Conservation (phyloP, 805 yeast genomes). For the Yamadazyma takamatsuzukensis region DNA sequence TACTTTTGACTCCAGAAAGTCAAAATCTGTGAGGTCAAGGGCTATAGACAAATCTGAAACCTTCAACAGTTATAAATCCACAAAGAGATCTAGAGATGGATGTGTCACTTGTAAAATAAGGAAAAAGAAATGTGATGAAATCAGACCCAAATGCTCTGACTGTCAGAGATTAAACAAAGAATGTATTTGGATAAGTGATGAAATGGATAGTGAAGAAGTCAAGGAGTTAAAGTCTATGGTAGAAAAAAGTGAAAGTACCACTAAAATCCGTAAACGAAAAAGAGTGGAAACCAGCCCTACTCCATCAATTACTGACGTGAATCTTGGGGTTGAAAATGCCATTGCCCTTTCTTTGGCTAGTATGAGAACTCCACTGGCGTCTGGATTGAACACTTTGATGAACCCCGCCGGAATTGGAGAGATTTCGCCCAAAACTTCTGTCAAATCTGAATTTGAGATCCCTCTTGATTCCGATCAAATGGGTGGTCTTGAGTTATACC, state of each 20-base stretch:
- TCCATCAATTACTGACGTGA: background rate
- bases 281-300: slow-evolving; percentile 6
- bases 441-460: no score
- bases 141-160: slow-evolving; percentile 48
- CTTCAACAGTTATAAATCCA: slow-evolving; percentile 1
- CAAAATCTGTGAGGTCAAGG: background rate
- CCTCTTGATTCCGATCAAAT: no score
- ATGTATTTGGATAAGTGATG: slow-evolving; percentile 46
- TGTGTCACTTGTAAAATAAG: slow-evolving; percentile 67
- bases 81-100: slow-evolving; percentile 45
- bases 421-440: no score
- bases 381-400: background rate
- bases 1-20: slow-evolving; percentile 17
- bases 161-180: slow-evolving; percentile 43
- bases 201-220: slow-evolving; percentile 40
- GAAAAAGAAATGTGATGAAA: slow-evolving; percentile 56
- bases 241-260: slow-evolving; percentile 34
- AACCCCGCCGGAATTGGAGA: no score
- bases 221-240: slow-evolving; percentile 32
- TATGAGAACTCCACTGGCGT: background rate
- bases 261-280: slow-evolving; percentile 42
- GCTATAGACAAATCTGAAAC: background rate
- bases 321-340: no score
- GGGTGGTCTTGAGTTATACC: no score
- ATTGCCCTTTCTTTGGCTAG: background rate